phyloP scores from a whole-genome alignment of 2,329 filamentous ascomycete species.

The Aspergillus jensenii region DNA sequence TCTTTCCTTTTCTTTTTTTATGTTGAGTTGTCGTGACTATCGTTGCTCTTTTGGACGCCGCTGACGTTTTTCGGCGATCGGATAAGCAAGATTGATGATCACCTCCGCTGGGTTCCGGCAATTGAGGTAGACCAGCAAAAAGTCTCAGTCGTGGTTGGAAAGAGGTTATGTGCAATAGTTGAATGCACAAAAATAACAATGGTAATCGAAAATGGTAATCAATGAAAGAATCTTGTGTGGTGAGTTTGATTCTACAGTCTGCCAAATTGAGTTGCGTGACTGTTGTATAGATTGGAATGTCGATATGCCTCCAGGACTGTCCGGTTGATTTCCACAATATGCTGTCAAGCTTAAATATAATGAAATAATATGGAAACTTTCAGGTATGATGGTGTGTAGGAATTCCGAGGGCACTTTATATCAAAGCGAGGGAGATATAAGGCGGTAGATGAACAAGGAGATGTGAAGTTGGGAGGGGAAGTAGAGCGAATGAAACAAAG shows the following conservation, averaged over 20 bases:
- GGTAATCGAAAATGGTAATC: too few relatives aligned
- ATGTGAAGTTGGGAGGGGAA: background rate
- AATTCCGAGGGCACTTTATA: background rate
- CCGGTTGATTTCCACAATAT: background rate
- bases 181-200: background rate
- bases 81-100: background rate
- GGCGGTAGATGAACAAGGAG: background rate
- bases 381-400: background rate
- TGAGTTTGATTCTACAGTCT: background rate
- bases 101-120: constrained; percentile 21
- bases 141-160: background rate
- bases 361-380: background rate
- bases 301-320: background rate
- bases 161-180: background rate
- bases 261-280: background rate
- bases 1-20: background rate
- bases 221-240: background rate
- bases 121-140: background rate
- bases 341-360: background rate
- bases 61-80: constrained; percentile 3
- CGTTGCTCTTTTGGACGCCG: constrained; percentile 5
- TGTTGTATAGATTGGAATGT: constrained; percentile 3
- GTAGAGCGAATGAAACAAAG: background rate
- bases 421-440: background rate
- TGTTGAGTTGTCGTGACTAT: constrained; percentile 1